Percentiles rank a stretch among this genome's conserved stretches.
Conservation (phyloP, 1,284 basidiomycete species). For the Veloboletus limbatus region DNA sequence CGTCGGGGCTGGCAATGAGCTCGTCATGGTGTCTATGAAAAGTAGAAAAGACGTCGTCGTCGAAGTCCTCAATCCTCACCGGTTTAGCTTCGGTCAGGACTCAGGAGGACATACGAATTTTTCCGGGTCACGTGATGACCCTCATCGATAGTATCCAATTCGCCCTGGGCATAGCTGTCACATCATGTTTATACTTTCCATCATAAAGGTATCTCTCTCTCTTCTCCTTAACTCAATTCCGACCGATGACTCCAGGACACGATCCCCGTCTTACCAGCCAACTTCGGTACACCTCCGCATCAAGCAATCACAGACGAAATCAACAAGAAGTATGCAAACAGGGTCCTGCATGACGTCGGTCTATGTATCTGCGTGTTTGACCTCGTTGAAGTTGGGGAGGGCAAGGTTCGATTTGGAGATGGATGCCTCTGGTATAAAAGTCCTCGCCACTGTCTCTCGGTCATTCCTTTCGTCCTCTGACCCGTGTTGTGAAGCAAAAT, state of each 20-base stretch:
- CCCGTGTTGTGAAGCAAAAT: conserved; percentile 60
- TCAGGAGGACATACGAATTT: not conserved
- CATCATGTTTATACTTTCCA: conserved; percentile 58
- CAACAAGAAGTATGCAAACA: conserved; percentile 94
- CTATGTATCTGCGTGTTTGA: conserved; percentile 90
- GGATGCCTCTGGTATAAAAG: conserved; percentile 94
- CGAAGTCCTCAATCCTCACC: not conserved
- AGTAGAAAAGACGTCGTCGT: not conserved
- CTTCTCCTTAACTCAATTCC: not conserved
- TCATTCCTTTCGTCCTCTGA: not conserved
- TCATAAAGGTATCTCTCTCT: conserved; percentile 46
- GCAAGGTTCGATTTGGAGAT: conserved; percentile 92
- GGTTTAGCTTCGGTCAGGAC: not conserved
- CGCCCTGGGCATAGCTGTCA: no score
- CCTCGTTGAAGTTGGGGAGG: conserved; percentile 82
- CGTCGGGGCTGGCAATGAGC: conserved; percentile 1
- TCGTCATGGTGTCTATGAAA: conserved; percentile 20
- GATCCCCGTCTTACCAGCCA: conserved; percentile 71
- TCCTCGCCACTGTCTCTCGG: conserved; percentile 35
- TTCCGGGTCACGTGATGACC: conserved; percentile 21
- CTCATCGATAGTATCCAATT: no score
- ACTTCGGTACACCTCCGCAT: conserved; percentile 70
- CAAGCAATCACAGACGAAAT: conserved; percentile 76
- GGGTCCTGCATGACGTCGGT: conserved; percentile 89
- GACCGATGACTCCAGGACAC: conserved; percentile 53